Evolutionary conservation across 2,329 filamentous ascomycete species (phyloP).

Genomic region (Trichophyton schoenleinii): DNA sequence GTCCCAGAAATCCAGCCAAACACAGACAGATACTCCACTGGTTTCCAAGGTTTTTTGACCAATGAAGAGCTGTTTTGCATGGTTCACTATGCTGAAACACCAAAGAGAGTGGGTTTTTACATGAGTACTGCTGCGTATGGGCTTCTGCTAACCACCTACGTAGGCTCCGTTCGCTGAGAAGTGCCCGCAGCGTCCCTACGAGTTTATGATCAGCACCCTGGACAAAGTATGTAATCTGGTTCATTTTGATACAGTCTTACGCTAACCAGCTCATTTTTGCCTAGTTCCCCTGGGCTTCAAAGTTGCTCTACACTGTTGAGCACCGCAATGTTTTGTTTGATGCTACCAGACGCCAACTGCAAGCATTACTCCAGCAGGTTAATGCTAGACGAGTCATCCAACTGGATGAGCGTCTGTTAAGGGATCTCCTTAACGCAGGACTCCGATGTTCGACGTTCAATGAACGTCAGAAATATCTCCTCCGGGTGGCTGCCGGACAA

Average conservation of each 20-base stretch:
- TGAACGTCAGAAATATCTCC: constrained; percentile 31
- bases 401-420: constrained; percentile 27
- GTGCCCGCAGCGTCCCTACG: constrained; percentile 42
- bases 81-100: constrained; percentile 37
- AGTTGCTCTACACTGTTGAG: constrained; percentile 33
- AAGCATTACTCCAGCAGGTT: constrained; percentile 55
- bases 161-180: constrained; percentile 40
- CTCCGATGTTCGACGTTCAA: constrained; percentile 33
- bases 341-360: constrained; percentile 27
- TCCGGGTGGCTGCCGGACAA: constrained; percentile 21
- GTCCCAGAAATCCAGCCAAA: constrained; percentile 24
- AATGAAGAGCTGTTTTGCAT: constrained; percentile 38
- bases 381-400: constrained; percentile 31
- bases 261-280: not conserved
- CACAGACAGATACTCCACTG: constrained; percentile 34
- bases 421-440: constrained; percentile 30
- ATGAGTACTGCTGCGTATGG: not conserved
- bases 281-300: constrained; percentile 40
- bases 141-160: not conserved
- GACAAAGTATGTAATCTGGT: constrained; percentile 33
- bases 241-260: not conserved
- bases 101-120: constrained; percentile 34
- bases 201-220: constrained; percentile 40
- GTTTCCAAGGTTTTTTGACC: constrained; percentile 41
- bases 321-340: constrained; percentile 38